phyloP scores from a whole-genome alignment of 2,329 filamentous ascomycete genomes.

The Clarireedia sp. region DNA sequence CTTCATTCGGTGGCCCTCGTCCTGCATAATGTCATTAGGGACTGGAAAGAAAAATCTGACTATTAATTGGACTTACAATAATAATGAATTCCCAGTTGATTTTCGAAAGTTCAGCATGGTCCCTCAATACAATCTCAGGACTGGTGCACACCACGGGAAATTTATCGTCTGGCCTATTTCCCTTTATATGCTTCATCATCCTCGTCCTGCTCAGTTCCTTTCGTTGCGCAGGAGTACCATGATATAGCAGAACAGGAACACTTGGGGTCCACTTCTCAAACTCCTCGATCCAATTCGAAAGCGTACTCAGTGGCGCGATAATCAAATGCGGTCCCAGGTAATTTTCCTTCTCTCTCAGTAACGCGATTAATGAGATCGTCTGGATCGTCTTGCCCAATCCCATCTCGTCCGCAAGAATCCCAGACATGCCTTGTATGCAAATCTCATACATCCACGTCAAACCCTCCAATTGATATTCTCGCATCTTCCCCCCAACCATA shows the following conservation, averaged over 20 bases:
- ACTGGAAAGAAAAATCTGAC: not conserved
- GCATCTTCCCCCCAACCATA: constrained; percentile 82
- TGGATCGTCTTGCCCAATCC: constrained; percentile 51
- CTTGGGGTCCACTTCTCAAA: constrained; percentile 83
- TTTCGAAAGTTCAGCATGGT: constrained; percentile 70
- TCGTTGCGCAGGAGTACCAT: constrained; percentile 74
- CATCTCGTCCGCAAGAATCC: constrained; percentile 54
- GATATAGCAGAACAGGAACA: constrained; percentile 85
- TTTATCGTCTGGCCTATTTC: constrained; percentile 47
- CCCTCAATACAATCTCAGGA: constrained; percentile 92
- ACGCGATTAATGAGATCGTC: constrained; percentile 51
- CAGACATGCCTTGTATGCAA: constrained; percentile 58
- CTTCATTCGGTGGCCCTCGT: constrained; percentile 95
- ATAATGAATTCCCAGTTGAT: constrained; percentile 98
- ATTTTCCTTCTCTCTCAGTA: constrained; percentile 77
- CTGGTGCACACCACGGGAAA: constrained; percentile 93
- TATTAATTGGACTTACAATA: constrained; percentile 49
- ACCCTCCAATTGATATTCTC: constrained; percentile 88
- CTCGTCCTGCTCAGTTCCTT: constrained; percentile 64
- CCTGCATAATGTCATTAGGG: constrained; percentile 38
- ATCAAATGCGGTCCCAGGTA: constrained; percentile 84
- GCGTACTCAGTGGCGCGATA: constrained; percentile 80
- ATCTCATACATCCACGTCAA: constrained; percentile 78
- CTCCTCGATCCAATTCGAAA: constrained; percentile 94
- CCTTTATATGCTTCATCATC: constrained; percentile 62